Evolutionary conservation across 106 monocot species (phyloP), one percentile per base, ranked within the genome.

Genomic region (Allium cepa): DNA sequence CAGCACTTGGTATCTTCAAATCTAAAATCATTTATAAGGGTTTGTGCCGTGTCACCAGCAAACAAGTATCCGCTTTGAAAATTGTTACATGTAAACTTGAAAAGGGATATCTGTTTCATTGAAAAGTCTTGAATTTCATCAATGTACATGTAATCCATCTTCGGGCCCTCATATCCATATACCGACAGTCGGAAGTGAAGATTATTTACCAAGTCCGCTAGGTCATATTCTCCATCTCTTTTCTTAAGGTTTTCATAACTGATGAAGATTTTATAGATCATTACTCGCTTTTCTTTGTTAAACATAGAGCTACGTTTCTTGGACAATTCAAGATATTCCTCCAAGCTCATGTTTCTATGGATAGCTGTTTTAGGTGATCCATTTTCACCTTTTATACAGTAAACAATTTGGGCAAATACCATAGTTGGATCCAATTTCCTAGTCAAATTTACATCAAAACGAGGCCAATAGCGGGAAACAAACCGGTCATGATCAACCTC

Each of bases 81-180:
- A 60, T 91, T 91, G 10, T 22, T 77, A 64, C 84, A 84, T 2
- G 84, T 62, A 70, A 82, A 70, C 53, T 73, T 87, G 8, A 91
- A 77, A 26, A 91, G 77, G 63, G 81, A 73, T 60, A 91, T 74
- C 45, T 91, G 87, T 64, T 50, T 70, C 80, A 84, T 74, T 0
- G 90, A 84, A 17, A 91, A 75, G 64, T 91, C 90, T 22, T 91
- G 90, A 47, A 91, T 87, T 72, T 87, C 90, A 77, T 91, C 90
- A 50, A 91, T 67, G 52, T 91, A 91, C 36, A 91, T 64, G 67
- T 71, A 91, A 75, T 91, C 90, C 4, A 91, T 36, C 17, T 72
- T 68, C 9, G 64, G 70, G 48, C 69, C 36, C 53, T 49, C 68
- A 15, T 75, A 76, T 46, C 68, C 74, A 57, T 2, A 18, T 56